Percentiles rank a stretch among this genome's conserved stretches.
Evolutionary conservation across 768 basidiomycete genomes (phyloP).

Genomic region (Imleria badia): DNA sequence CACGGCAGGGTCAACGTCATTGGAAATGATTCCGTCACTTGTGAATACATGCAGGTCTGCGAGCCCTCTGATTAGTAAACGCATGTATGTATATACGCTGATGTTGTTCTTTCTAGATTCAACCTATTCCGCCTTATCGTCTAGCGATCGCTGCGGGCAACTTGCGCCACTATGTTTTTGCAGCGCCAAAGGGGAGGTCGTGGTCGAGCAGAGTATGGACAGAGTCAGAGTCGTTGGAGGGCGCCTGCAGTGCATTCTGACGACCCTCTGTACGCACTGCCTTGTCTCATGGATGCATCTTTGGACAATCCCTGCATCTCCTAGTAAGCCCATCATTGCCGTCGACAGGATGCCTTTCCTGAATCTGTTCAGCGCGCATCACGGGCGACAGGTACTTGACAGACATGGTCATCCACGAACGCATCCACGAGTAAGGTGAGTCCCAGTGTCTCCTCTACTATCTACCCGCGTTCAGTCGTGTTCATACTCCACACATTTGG

Average conservation of each 20-base stretch:
- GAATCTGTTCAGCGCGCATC: constrained; percentile 55
- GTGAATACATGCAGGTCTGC: constrained; percentile 71
- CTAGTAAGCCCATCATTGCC: constrained; percentile 49
- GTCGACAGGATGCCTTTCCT: not conserved
- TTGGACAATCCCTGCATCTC: constrained; percentile 81
- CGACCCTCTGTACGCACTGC: too few species aligned
- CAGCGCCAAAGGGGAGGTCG: constrained; percentile 55
- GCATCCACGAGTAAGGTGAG: too few species aligned
- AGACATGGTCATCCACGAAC: constrained; percentile 87
- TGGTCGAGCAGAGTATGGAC: constrained; percentile 92
- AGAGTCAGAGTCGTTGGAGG: constrained; percentile 79
- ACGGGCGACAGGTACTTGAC: constrained; percentile 85
- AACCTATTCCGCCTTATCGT: constrained; percentile 87
- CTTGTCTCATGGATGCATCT: too few species aligned
- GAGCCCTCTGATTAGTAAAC: not conserved
- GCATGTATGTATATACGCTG: not conserved
- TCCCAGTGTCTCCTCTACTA: too few species aligned
- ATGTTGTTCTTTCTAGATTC: constrained; percentile 45
- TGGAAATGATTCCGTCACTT: constrained; percentile 69
- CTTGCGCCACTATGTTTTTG: constrained; percentile 68
- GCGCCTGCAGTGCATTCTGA: too few species aligned
- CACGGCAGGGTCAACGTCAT: constrained; percentile 75
- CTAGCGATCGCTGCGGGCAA: constrained; percentile 90
- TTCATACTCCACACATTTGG: too few species aligned
- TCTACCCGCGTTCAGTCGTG: too few species aligned